Conservation (phyloP, 2,329 filamentous ascomycete species). For the Rhinocladiella similis region DNA sequence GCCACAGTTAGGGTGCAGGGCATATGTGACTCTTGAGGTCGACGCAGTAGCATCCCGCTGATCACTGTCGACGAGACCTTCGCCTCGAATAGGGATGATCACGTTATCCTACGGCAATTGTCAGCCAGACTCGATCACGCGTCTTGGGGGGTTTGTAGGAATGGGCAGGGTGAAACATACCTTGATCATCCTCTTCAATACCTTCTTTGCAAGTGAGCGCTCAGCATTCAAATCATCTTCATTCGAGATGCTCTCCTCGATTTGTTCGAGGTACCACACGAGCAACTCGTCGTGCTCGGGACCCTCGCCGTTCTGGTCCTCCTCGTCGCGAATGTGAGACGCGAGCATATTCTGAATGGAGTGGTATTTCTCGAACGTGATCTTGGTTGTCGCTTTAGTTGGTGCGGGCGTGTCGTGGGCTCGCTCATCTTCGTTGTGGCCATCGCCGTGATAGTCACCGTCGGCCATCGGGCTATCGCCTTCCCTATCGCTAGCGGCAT, state of each 20-base stretch:
- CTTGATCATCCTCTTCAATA: conserved; percentile 95
- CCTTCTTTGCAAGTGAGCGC: conserved; percentile 72
- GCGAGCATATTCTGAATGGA: conserved; percentile 85
- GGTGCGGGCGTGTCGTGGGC: conserved; percentile 43
- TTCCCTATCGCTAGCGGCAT: conserved; percentile 40
- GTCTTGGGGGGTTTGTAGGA: background rate
- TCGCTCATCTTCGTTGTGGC: conserved; percentile 34
- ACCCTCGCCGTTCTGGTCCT: conserved; percentile 73
- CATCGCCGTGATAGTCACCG: conserved; percentile 43
- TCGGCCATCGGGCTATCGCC: conserved; percentile 57
- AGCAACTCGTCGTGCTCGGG: conserved; percentile 80
- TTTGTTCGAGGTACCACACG: conserved; percentile 89
- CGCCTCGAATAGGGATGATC: conserved; percentile 67
- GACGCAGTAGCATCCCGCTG: conserved; percentile 38
- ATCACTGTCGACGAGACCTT: conserved; percentile 74
- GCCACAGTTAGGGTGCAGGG: conserved; percentile 91
- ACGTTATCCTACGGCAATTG: conserved; percentile 54
- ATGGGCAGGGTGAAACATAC: conserved; percentile 51
- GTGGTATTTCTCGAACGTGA: conserved; percentile 94
- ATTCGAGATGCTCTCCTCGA: conserved; percentile 76
- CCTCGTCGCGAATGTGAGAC: conserved; percentile 78
- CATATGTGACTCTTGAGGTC: conserved; percentile 66
- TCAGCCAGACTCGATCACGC: background rate
- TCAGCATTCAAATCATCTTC: conserved; percentile 82
- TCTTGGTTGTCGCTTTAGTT: conserved; percentile 64